Evolutionary conservation across 352 stramenopile genomes (phyloP), one percentile per base, ranked within the genome.

Genomic region (Phytopythium cucurbitacearum): DNA sequence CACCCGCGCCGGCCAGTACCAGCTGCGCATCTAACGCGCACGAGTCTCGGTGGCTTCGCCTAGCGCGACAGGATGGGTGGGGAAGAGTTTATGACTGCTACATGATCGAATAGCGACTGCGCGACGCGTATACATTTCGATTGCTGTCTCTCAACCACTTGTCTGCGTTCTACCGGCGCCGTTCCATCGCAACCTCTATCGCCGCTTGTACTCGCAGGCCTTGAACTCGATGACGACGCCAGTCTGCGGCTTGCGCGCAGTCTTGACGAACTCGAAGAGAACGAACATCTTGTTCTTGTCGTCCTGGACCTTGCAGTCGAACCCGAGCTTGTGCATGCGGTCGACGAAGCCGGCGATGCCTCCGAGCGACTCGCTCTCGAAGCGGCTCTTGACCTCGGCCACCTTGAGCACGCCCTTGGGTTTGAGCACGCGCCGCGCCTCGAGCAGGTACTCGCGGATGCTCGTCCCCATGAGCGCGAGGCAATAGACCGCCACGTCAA

Each of bases 401-500:
- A 94, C 62, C 52, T 91, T 95, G 11, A 99, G 67, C 34, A 93
- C 61, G n/a, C 97, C 97, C 57, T 85, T 80, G 41, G 87, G 69
- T 54, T 97, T 98, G 35, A 99, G 69, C 50, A 99, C 94, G 48
- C 96, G 86, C 59, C 95, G 72, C 7, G 89, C 97, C 72, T 99
- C 97, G 13, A 87, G 59, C n/a, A 99, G 67, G 76, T 99, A 99
- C 60, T 99, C 95, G 28, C 86, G 78, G 40, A 99, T 78, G 61
- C 97, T 98, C 21, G 93, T 99, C 21, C 97, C 97, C 97, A 99
- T 99, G 32, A 99, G 81, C 16, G 96, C 94, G 21, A 99, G 80
- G 65, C 93, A 99, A 68, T 99, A 99, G 12, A 99, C 86, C 12
- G 72, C 96, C 51, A 99, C 89, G 69, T 99, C 95, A 3, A 99